Conservation (phyloP, 495 filamentous ascomycete genomes). For the Tuber borchii region DNA sequence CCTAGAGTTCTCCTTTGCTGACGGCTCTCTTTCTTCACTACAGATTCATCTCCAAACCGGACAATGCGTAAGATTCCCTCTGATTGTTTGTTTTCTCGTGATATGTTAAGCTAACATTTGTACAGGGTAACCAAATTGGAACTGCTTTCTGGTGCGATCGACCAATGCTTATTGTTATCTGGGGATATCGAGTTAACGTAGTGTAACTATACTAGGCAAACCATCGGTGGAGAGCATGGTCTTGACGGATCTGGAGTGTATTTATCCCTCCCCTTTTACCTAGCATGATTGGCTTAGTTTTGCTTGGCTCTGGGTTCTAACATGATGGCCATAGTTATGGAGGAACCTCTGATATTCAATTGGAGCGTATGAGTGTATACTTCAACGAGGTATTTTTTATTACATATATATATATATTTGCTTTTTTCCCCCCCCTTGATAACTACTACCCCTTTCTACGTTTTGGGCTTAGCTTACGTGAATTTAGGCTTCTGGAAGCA, state of each 20-base stretch:
- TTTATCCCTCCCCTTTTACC: constrained; percentile 41
- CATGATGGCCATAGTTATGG: constrained; percentile 62
- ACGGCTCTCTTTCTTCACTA: constrained; percentile 10
- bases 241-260: constrained; percentile 91
- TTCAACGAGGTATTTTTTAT: constrained; percentile 82
- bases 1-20: constrained; percentile 40
- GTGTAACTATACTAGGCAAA: constrained; percentile 57
- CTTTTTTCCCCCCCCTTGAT: background rate
- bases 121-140: constrained; percentile 96
- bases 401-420: background rate
- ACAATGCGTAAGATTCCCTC: constrained; percentile 56
- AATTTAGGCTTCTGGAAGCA: constrained; percentile 81
- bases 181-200: constrained; percentile 38
- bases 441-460: constrained; percentile 11
- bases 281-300: constrained; percentile 17
- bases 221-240: constrained; percentile 96
- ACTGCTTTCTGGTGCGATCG: constrained; percentile 87
- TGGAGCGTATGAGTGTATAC: constrained; percentile 99
- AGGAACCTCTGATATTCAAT: constrained; percentile 94
- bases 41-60: constrained; percentile 44
- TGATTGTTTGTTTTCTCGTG: constrained; percentile 43
- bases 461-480: constrained; percentile 19
- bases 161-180: constrained; percentile 12
- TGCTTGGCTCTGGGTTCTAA: constrained; percentile 21
- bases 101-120: constrained; percentile 9